These are phyloP conservation scores for Cryptosporidium xiaoi DNA, from an alignment of 169 alveolate species.

Conservation along the genomic window DNA sequence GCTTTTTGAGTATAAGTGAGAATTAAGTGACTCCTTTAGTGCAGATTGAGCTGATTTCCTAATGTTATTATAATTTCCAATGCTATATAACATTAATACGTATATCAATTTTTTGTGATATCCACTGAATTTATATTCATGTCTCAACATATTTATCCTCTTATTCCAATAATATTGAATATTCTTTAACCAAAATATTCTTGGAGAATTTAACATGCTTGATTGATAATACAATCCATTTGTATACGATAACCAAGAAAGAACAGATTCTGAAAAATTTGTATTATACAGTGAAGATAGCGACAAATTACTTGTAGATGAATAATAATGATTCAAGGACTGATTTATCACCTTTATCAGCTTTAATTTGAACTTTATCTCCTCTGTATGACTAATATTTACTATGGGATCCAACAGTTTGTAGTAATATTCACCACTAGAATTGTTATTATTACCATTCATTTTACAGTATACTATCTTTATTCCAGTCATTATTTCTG, in stretches of 20 bases:
- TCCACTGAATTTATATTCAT: slow-evolving; percentile 41
- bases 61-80: slow-evolving; percentile 29
- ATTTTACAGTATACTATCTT: slow-evolving; percentile 1
- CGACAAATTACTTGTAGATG: slow-evolving; percentile 47
- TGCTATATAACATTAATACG: slow-evolving; percentile 23
- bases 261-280: slow-evolving; percentile 35
- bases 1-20: slow-evolving; percentile 51
- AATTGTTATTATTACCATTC: not conserved
- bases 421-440: slow-evolving; percentile 5
- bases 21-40: slow-evolving; percentile 35
- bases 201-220: slow-evolving; percentile 23
- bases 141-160: slow-evolving; percentile 46
- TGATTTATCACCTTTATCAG: slow-evolving; percentile 28
- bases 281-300: slow-evolving; percentile 63
- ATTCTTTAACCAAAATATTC: slow-evolving; percentile 45
- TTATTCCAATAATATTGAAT: slow-evolving; percentile 67
- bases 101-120: slow-evolving; percentile 24
- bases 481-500: slow-evolving; percentile 9
- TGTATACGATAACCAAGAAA: slow-evolving; percentile 65
- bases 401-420: slow-evolving; percentile 1
- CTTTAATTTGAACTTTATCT: slow-evolving; percentile 38
- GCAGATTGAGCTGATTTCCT: slow-evolving; percentile 59
- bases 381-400: slow-evolving; percentile 31
- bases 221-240: slow-evolving; percentile 53
- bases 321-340: slow-evolving; percentile 54